A percentile compares a stretch with the other conserved stretches of the same genome.
These are phyloP conservation scores for Sugiyamaella paludigena DNA, from an alignment of 1,139 yeast genomes.

Conservation along the genomic window DNA sequence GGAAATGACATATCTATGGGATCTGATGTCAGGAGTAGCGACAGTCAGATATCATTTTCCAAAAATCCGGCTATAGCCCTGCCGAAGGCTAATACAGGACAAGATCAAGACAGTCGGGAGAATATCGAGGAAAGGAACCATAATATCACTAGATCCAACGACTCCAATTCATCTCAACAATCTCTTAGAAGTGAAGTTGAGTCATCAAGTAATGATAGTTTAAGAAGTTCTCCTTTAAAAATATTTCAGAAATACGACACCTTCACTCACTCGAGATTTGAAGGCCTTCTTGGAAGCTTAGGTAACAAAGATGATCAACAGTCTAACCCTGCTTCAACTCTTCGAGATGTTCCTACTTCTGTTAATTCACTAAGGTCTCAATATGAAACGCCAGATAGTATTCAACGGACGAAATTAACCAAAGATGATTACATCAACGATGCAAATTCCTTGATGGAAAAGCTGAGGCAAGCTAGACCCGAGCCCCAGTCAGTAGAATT, in stretches of 20 bases:
- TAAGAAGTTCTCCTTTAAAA: conserved; percentile 25
- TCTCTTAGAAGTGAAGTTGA: no score
- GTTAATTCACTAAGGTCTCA: conserved; percentile 1
- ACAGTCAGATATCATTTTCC: no score
- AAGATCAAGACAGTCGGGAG: no score
- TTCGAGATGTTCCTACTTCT: conserved; percentile 4
- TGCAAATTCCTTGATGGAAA: conserved; percentile 20
- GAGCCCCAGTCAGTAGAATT: conserved; percentile 11
- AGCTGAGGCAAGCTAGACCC: conserved; percentile 10
- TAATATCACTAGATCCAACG: no score
- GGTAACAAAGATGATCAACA: conserved; percentile 16
- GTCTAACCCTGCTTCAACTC: conserved; percentile 6
- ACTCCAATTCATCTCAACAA: no score
- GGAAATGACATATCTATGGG: no score
- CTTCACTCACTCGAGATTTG: conserved; percentile 29
- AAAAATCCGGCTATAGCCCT: no score
- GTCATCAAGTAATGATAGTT: no score
- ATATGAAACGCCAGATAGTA: neutral
- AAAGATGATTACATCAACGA: conserved; percentile 24
- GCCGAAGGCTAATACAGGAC: no score
- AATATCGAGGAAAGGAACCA: no score
- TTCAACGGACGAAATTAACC: conserved; percentile 6
- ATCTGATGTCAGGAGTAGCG: no score
- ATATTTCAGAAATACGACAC: conserved; percentile 31
- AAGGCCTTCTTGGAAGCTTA: conserved; percentile 26